phyloP scores from a whole-genome alignment of 73 alveolate species.

The Paramecium pentaurelia region DNA sequence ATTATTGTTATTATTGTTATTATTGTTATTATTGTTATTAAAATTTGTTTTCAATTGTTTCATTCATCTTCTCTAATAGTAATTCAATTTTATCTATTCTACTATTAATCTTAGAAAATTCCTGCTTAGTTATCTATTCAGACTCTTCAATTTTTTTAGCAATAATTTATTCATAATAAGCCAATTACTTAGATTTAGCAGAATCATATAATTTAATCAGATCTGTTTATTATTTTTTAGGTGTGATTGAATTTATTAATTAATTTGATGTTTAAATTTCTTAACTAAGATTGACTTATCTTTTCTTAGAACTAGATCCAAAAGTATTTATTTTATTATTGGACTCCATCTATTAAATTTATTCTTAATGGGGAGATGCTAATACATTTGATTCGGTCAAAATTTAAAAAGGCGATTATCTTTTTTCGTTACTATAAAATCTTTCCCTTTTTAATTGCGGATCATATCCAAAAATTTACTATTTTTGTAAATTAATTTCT shows the following conservation, averaged over 20 bases:
- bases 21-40: neutral
- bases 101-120: neutral
- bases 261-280: neutral
- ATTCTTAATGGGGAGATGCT: neutral
- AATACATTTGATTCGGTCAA: neutral
- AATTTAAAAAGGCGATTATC: neutral
- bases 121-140: neutral
- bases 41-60: neutral
- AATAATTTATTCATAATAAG: neutral
- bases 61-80: neutral
- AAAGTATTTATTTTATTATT: too few relatives aligned
- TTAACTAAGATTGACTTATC: neutral
- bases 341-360: neutral
- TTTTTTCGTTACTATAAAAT: neutral
- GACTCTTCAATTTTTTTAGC: neutral
- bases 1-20: neutral
- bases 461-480: neutral
- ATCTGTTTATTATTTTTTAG: neutral
- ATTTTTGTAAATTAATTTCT: neutral
- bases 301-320: too few relatives aligned
- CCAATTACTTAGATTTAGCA: neutral
- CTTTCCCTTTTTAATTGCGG: neutral
- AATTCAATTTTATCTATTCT: conserved; percentile 3
- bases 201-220: conserved; percentile 3
- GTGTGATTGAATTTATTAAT: neutral